Evolutionary conservation across 2,329 filamentous ascomycete genomes (phyloP).

Genomic region (Neophaeococcomyces mojaviensis): DNA sequence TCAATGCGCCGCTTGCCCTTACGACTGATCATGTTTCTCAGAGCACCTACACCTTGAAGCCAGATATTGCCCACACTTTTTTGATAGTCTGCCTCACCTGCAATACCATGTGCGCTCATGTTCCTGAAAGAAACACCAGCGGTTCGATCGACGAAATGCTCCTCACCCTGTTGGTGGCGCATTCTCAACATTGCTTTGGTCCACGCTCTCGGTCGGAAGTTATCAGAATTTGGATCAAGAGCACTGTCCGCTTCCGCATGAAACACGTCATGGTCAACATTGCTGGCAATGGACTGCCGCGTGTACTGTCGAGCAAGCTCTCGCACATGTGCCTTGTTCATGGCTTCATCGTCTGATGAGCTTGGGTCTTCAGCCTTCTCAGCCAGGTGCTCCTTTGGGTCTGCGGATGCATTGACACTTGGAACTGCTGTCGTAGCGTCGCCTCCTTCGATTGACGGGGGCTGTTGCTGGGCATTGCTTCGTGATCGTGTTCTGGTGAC

Average conservation of each 20-base stretch:
- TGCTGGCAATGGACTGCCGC: conserved; percentile 10
- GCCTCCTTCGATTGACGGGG: background rate
- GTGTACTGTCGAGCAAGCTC: conserved; percentile 21
- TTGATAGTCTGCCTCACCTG: conserved; percentile 31
- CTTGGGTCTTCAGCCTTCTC: conserved; percentile 12
- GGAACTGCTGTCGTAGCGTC: background rate
- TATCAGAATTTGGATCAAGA: conserved; percentile 38
- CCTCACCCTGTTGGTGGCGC: conserved; percentile 29
- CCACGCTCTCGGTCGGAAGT: conserved; percentile 42
- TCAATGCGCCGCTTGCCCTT: conserved; percentile 42
- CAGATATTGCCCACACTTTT: conserved; percentile 37
- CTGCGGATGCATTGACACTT: background rate
- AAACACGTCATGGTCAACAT: conserved; percentile 15
- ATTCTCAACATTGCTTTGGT: conserved; percentile 40
- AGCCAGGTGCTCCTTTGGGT: background rate
- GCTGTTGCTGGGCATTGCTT: background rate
- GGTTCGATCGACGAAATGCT: conserved; percentile 31
- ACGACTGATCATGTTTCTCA: conserved; percentile 24
- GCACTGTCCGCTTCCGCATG: conserved; percentile 24
- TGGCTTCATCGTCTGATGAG: conserved; percentile 13
- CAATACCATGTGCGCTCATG: conserved; percentile 33
- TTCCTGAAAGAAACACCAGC: conserved; percentile 35
- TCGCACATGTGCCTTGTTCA: conserved; percentile 9
- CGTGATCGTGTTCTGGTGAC: background rate
- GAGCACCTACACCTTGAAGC: conserved; percentile 29